Evolutionary conservation across 257 asterid species (phyloP).

Genomic region (Oldenlandia corymbosa): DNA sequence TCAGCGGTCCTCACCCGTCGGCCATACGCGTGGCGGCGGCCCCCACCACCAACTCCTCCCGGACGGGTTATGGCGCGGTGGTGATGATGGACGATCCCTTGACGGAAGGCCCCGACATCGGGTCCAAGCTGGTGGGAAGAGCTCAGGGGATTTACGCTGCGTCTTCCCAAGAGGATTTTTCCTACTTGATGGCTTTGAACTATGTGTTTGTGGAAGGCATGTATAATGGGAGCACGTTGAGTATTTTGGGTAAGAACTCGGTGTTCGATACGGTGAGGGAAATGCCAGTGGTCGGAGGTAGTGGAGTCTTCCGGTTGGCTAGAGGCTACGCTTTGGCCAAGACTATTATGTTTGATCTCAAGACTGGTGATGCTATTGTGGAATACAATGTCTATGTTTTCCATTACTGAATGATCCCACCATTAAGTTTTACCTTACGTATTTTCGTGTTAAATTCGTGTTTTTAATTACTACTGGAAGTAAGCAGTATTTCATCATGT

Average conservation of each 20-base stretch:
- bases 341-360: conserved; percentile 12
- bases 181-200: conserved; percentile 26
- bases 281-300: conserved; percentile 34
- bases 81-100: conserved; percentile 32
- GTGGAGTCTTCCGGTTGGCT: conserved; percentile 32
- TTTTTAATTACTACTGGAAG: no score
- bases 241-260: conserved; percentile 28
- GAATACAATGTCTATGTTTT: conserved; percentile 30
- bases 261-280: conserved; percentile 16
- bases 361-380: conserved; percentile 28
- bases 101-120: conserved; percentile 19
- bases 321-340: conserved; percentile 29
- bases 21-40: conserved; percentile 30
- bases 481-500: no score
- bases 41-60: conserved; percentile 20
- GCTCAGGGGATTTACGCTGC: conserved; percentile 33
- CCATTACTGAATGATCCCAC: conserved; percentile 24
- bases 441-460: no score
- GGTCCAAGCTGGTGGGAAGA: conserved; percentile 30
- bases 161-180: conserved; percentile 10
- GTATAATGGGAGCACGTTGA: conserved; percentile 32
- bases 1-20: neutral
- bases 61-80: conserved; percentile 22
- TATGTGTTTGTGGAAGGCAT: conserved; percentile 29
- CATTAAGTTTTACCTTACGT: no score